Conservation (phyloP, 805 yeast genomes). For the Candida ascalaphidarum region DNA sequence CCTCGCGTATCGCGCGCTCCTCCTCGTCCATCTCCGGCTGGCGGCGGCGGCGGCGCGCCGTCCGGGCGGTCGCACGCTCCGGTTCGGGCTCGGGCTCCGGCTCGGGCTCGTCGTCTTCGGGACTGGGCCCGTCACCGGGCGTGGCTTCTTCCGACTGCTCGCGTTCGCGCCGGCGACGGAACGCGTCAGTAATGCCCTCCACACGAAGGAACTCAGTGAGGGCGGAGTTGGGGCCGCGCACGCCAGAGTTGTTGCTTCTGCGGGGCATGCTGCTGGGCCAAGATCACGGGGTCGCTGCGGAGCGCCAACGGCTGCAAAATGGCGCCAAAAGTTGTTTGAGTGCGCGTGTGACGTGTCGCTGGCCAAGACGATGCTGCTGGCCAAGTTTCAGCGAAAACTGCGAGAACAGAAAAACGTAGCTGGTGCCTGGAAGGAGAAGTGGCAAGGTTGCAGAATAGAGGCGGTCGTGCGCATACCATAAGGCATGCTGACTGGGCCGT, state of each 20-base stretch:
- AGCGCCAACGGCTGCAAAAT: too few species aligned
- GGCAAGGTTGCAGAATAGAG: too few species aligned
- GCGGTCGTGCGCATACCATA: too few species aligned
- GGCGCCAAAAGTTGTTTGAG: too few species aligned
- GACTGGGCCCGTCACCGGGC: slow-evolving; percentile 1
- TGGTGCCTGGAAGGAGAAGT: too few species aligned
- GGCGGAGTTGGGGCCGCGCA: slow-evolving; percentile 73
- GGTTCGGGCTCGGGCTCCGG: slow-evolving; percentile 1
- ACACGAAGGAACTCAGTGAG: slow-evolving; percentile 80
- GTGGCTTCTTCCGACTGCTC: too few species aligned
- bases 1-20: background rate
- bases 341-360: too few species aligned
- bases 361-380: too few species aligned
- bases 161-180: slow-evolving; percentile 34
- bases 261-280: slow-evolving; percentile 5
- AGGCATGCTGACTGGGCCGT: too few species aligned
- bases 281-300: too few species aligned
- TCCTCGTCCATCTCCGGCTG: slow-evolving; percentile 1
- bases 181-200: slow-evolving; percentile 83
- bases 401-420: too few species aligned
- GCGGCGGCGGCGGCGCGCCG: slow-evolving; percentile 1
- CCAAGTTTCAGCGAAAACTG: too few species aligned
- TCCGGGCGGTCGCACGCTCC: slow-evolving; percentile 3
- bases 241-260: slow-evolving; percentile 10
- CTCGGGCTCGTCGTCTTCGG: slow-evolving; percentile 1